phyloP scores from a whole-genome alignment of 1,139 yeast genomes.

The Pichia sp. region DNA sequence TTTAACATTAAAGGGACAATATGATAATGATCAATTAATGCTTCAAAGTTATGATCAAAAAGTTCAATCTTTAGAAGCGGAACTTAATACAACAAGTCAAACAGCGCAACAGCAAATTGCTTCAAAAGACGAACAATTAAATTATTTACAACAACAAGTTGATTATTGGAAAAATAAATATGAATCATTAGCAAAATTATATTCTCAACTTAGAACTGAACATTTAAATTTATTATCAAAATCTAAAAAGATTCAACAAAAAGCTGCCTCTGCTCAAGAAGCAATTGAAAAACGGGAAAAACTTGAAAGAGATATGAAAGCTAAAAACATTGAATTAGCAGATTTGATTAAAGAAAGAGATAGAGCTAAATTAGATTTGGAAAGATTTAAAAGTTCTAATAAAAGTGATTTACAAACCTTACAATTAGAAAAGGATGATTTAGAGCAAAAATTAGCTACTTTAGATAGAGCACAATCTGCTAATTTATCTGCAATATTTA shows the following conservation, averaged over 20 bases:
- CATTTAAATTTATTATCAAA: conserved; percentile 75
- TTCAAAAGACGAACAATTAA: conserved; percentile 70
- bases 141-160: conserved; percentile 68
- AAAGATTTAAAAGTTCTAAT: conserved; percentile 60
- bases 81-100: conserved; percentile 53
- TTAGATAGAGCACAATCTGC: conserved; percentile 63
- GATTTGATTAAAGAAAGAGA: conserved; percentile 88
- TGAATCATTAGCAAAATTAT: conserved; percentile 82
- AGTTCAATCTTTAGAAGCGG: conserved; percentile 77
- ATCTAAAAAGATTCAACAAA: conserved; percentile 79
- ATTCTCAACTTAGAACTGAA: conserved; percentile 88
- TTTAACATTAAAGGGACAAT: conserved; percentile 69
- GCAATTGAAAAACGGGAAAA: conserved; percentile 80
- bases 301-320: conserved; percentile 75
- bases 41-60: conserved; percentile 84
- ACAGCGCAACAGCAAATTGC: conserved; percentile 71
- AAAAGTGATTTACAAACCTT: conserved; percentile 63
- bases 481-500: conserved; percentile 54
- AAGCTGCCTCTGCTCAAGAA: conserved; percentile 90
- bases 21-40: conserved; percentile 79
- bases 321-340: conserved; percentile 83
- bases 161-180: conserved; percentile 79
- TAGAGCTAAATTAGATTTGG: conserved; percentile 78
- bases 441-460: conserved; percentile 54
- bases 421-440: conserved; percentile 59